Conservation (phyloP, 306 rosid genomes). For the Cucumis cinereus region DNA sequence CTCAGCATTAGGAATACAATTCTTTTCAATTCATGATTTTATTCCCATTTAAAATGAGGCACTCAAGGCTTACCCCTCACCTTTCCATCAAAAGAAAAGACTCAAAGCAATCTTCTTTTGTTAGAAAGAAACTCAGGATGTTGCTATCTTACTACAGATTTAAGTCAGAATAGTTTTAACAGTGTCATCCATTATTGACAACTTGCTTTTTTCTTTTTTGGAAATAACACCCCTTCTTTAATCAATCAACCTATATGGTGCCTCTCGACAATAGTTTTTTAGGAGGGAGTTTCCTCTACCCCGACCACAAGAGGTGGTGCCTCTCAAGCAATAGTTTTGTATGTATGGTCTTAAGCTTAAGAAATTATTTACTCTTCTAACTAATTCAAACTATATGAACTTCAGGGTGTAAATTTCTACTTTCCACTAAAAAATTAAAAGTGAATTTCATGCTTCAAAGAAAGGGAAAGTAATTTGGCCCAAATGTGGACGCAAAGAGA, state of each 20-base stretch:
- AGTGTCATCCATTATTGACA: background rate
- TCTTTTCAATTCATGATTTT: background rate
- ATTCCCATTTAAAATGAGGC: background rate
- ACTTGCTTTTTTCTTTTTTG: background rate
- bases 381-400: background rate
- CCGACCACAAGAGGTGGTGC: background rate
- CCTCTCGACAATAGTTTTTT: background rate
- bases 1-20: background rate
- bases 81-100: background rate
- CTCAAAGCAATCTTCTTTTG: background rate
- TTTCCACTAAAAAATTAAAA: background rate
- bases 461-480: background rate
- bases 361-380: background rate
- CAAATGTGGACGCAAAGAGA: no score
- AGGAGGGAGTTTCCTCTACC: background rate
- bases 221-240: background rate
- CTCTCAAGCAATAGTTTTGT: background rate
- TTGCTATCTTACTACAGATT: background rate
- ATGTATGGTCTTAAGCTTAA: background rate
- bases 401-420: background rate
- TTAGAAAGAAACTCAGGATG: background rate
- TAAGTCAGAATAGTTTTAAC: background rate
- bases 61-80: background rate
- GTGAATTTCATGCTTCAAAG: background rate
- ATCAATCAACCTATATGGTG: background rate